Evolutionary conservation across 257 asterid species (phyloP), one percentile per base, ranked within the genome.

Genomic region (Sherardia arvensis): DNA sequence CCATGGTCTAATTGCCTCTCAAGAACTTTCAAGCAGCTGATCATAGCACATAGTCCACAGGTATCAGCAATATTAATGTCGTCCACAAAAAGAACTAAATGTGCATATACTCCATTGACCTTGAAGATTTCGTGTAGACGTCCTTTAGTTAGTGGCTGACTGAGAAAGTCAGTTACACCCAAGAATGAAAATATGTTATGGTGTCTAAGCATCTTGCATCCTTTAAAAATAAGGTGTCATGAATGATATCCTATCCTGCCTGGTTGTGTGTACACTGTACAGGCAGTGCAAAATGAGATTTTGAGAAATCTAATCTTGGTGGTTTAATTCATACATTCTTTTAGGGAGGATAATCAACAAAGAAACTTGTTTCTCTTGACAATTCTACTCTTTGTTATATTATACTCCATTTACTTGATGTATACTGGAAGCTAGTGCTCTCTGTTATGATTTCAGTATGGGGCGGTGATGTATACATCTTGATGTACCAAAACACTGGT

Each of bases 1-100:
- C 94, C 88, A 8, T 92, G 99, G 97, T 89, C 91, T 22, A 89
- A 87, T 75, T 67, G 80, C 61, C 85, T 78, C 73, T 85, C 91
- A 69, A 81, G 75, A 73, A 76, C 93, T 58, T 80, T 79, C 81
- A 92, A 87, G 82, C 91, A 87, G 72, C 73, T 78, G 43, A 83
- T 83, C 71, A 74, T 92, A 48, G 85, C 88, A 27, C 80, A 74
- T 74, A 69, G 88, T 67, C 99, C 97, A 45, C 78, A 92, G 90
- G 97, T 92, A 78, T 58, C 18, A 2, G 7, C n/a, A 40, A 53
- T 28, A 53, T 51, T 14, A 17, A 29, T 29, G 10, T 26, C n/a
- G 53, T 22, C 29, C 23, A 22, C 8, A 8, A 7, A 0, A n/a
- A 27, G 51, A 58, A 25, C 20, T 27, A 4, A 5, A 59, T 25